Base-by-base conservation (phyloP, 2,329 filamentous ascomycete species). In the Pseudogymnoascus sp. region DNA sequence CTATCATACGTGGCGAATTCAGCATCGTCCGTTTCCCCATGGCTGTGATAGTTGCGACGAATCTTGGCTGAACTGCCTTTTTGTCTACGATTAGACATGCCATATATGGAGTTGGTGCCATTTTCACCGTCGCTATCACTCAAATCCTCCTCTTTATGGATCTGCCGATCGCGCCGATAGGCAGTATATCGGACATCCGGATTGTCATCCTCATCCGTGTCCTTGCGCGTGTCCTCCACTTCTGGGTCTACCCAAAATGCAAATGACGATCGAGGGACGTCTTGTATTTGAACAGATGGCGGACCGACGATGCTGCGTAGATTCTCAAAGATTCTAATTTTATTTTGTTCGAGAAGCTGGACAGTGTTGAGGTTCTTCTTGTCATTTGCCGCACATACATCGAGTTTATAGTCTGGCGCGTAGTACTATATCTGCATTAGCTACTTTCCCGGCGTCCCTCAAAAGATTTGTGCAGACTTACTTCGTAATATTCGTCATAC, bases 401-500 rank as follows among this genome's bases (percentile, higher is more conserved):
- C 95, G 6, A 99, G 83, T 66, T 91, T 88, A 70, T 93, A 96
- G 70, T 96, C 91, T 6, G 90, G 90, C 13, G 90, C 91, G 74
- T 97, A 99, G 72, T 96, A 96, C 82, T 56, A 35, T 56, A 35
- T 33, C n/a, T 14, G 11, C 50, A 33, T 21, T 56, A 56, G 50
- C 47, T 7, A 29, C 50, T 13, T 16, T 5, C 10, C 3, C n/a
- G 16, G 33, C 13, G 29, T 21, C 21, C 10, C 10, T 3, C 13
- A 13, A 19, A 11, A 56, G 29, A n/a, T 2, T 56, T 11, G 13
- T 8, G 6, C n/a, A 5, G 11, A 33, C 50, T 21, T 56, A 33
- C 50, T 21, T 87, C 84, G 73, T 97, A 97, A 76, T 97, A 97
- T 78, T 97, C 97, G 78, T 97, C 93, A 67, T 96, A 97, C 75